Evolutionary conservation across 306 rosid genomes (phyloP), one percentile per base, ranked within the genome.

Genomic region (Glycine soja): DNA sequence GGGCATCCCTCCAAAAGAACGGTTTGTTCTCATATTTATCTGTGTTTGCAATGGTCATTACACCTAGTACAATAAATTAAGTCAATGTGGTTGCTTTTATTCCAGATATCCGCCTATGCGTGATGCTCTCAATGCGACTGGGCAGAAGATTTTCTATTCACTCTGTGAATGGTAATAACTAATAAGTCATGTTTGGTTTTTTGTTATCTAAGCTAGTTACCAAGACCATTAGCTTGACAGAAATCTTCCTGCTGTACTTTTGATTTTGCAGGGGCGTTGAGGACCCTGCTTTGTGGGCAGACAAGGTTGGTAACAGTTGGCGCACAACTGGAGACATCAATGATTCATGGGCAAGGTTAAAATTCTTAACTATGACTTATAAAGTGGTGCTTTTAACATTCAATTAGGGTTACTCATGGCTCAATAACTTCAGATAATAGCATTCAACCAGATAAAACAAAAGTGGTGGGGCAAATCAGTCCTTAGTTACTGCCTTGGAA

Each of bases 31-130:
- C 56, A 77, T 84, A 85, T 80, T 52, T 77, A 74, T 80, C 46
- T 24, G 30, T 79, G 53, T 71, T 85, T 62, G 70, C 46, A 19
- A 67, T 72, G 54, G 18, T 46, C 54, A 74, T 45, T 56, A 53
- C 1, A 46, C 48, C 81, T 51, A 13, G 77, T 80, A 64, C 70
- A 62, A 40, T 74, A 36, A 69, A 58, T 77, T 87, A 80, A 88
- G 77, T 63, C 75, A 78, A 83, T 65, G 57, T 72, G 77, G 75
- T 77, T 81, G 65, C 16, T 46, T 86, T 71, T 54, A 53, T 81
- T 89, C 80, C 93, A 95, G 99, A 72, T 95, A 86, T 86, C 98
- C 99, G 52, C 98, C 97, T 40, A 95, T 95, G 99, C 92, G 97
- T n/a, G 90, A 91, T 76, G 98, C 99, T 70, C 88, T 95, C 67